These are phyloP conservation scores for Metarhizium album DNA, from an alignment of 2,329 filamentous ascomycete genomes.

Conservation along the genomic window DNA sequence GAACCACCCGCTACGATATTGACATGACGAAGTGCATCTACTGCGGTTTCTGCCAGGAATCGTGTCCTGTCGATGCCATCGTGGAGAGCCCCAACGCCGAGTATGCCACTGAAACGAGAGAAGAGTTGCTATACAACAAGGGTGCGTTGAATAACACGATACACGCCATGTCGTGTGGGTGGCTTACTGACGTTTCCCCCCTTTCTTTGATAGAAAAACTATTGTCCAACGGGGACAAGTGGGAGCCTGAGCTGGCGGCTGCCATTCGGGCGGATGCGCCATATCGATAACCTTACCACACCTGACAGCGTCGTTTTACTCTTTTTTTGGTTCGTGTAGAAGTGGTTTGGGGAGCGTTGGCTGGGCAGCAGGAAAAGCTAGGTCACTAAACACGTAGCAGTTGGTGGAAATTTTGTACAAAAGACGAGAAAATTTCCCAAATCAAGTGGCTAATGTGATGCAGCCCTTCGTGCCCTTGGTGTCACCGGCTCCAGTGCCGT, in stretches of 20 bases:
- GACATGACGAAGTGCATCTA: slow-evolving; percentile 99
- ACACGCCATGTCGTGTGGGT: background rate
- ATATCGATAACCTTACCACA: slow-evolving; percentile 53
- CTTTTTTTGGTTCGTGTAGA: slow-evolving; percentile 7
- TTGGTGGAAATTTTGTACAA: too few species aligned
- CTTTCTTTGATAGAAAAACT: slow-evolving; percentile 54
- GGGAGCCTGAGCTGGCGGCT: slow-evolving; percentile 94
- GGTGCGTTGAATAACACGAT: slow-evolving; percentile 25
- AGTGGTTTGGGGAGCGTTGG: background rate
- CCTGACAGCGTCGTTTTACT: background rate
- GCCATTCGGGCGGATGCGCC: slow-evolving; percentile 86
- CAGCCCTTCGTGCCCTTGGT: too few species aligned
- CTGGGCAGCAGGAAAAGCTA: background rate
- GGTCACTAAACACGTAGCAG: too few species aligned
- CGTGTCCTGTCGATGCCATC: slow-evolving; percentile 92
- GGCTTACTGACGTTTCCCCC: background rate
- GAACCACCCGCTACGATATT: slow-evolving; percentile 96
- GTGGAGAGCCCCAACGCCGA: slow-evolving; percentile 54
- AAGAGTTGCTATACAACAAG: slow-evolving; percentile 97
- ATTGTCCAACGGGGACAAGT: slow-evolving; percentile 82
- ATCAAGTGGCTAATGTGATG: too few species aligned
- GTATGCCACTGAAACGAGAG: slow-evolving; percentile 59
- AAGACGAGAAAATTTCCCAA: background rate
- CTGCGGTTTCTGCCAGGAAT: slow-evolving; percentile 98
- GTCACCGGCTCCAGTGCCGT: too few species aligned